phyloP scores from a whole-genome alignment of 2,329 filamentous ascomycete species.

The Botrytis fabae region DNA sequence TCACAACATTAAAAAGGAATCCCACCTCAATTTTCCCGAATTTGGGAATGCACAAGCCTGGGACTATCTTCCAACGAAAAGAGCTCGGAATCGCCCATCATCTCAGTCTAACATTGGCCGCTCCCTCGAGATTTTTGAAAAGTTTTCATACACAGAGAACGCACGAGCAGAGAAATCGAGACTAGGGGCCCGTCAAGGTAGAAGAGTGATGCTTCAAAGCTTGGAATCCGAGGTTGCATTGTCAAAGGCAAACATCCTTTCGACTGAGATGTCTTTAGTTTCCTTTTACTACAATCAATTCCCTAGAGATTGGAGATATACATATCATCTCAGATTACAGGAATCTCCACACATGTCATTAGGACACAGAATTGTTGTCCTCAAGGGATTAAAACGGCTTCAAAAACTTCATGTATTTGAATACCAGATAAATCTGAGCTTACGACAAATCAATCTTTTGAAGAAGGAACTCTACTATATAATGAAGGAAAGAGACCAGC shows the following conservation, averaged over 20 bases:
- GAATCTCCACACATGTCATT: conserved; percentile 11
- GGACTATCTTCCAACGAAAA: conserved; percentile 14
- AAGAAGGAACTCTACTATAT: background rate
- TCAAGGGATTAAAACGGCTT: background rate
- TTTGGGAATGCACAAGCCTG: background rate
- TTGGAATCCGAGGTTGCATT: conserved; percentile 15
- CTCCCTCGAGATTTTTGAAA: conserved; percentile 11
- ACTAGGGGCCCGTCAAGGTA: background rate
- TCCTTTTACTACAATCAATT: conserved; percentile 16
- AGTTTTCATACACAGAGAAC: conserved; percentile 8
- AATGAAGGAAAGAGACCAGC: background rate
- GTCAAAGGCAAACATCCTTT: background rate
- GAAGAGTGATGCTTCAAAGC: conserved; percentile 19
- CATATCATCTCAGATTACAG: conserved; percentile 11
- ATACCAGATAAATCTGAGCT: background rate
- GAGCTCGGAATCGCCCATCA: background rate
- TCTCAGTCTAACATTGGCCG: background rate
- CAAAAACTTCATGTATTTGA: conserved; percentile 9
- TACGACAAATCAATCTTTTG: background rate
- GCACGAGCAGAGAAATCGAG: conserved; percentile 5
- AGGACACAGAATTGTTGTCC: conserved; percentile 7
- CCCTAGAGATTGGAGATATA: conserved; percentile 12
- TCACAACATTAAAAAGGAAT: background rate
- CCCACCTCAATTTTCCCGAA: background rate
- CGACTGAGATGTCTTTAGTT: conserved; percentile 3